A percentile compares a stretch with the other conserved stretches of the same genome.
These are phyloP conservation scores for Zoysia matrella DNA, from an alignment of 202 grass and related monocot species.

Conservation along the genomic window DNA sequence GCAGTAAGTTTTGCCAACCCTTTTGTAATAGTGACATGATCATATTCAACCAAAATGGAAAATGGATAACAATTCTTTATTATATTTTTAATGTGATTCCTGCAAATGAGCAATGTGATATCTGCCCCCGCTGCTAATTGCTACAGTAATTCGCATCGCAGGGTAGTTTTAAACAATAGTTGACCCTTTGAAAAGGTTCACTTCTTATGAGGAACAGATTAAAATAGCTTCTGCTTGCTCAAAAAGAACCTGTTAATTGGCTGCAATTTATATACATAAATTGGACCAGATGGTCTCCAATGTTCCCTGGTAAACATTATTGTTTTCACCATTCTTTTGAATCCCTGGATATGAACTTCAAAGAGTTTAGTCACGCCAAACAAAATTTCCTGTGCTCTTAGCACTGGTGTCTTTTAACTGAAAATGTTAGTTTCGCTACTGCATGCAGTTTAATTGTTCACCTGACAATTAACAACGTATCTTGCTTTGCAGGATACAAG, in stretches of 20 bases:
- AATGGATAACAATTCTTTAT: background rate
- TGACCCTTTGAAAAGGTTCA: background rate
- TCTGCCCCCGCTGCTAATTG: background rate
- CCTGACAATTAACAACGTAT: background rate
- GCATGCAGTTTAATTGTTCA: background rate
- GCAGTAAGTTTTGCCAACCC: constrained; percentile 63
- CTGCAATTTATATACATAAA: background rate
- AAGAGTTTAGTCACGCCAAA: background rate
- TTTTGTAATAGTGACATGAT: background rate
- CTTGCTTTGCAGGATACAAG: constrained; percentile 70
- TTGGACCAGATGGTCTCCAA: background rate
- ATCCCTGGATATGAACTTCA: background rate
- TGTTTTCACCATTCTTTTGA: background rate
- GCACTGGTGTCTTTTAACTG: background rate
- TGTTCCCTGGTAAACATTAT: background rate
- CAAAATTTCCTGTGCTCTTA: background rate
- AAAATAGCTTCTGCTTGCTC: no score
- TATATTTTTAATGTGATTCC: background rate
- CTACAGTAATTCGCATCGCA: background rate
- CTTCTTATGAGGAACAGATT: background rate
- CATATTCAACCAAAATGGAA: background rate
- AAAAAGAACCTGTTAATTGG: background rate
- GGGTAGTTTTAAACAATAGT: background rate
- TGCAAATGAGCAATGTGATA: constrained; percentile 16
- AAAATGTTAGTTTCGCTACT: background rate